These are phyloP conservation scores for Luzula sylvatica DNA, from an alignment of 176 grass and related monocot species.

Conservation along the genomic window DNA sequence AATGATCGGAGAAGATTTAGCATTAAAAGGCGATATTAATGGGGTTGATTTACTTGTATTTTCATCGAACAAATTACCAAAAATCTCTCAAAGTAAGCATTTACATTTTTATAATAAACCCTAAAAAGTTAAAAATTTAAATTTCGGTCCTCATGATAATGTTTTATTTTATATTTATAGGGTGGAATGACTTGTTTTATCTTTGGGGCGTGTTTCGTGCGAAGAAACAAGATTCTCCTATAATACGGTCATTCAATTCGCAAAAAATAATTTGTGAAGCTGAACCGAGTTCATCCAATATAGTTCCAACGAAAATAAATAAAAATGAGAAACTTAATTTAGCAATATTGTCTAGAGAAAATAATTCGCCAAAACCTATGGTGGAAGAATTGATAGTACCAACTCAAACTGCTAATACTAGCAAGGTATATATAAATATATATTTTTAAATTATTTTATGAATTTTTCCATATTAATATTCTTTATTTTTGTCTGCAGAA, in stretches of 20 bases:
- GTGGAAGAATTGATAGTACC: constrained; percentile 22
- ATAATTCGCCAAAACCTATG: constrained; percentile 21
- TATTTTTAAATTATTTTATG: too few species aligned
- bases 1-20: constrained; percentile 59
- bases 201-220: constrained; percentile 82
- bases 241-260: constrained; percentile 10
- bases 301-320: constrained; percentile 43
- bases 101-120: not conserved
- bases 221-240: constrained; percentile 26
- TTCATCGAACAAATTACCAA: constrained; percentile 71
- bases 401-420: not conserved
- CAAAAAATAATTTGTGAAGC: constrained; percentile 23
- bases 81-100: constrained; percentile 66
- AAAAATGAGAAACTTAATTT: constrained; percentile 45
- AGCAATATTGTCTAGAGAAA: constrained; percentile 33
- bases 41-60: constrained; percentile 79
- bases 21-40: constrained; percentile 51
- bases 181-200: constrained; percentile 85
- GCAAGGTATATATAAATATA: not conserved
- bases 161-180: constrained; percentile 35
- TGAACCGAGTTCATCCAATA: constrained; percentile 28
- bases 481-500: too few species aligned
- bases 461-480: too few species aligned
- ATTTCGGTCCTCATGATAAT: constrained; percentile 8
- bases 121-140: constrained; percentile 1